Evolutionary conservation across 208 protist genomes (phyloP).

Genomic region (Acanthamoeba castellanii): DNA sequence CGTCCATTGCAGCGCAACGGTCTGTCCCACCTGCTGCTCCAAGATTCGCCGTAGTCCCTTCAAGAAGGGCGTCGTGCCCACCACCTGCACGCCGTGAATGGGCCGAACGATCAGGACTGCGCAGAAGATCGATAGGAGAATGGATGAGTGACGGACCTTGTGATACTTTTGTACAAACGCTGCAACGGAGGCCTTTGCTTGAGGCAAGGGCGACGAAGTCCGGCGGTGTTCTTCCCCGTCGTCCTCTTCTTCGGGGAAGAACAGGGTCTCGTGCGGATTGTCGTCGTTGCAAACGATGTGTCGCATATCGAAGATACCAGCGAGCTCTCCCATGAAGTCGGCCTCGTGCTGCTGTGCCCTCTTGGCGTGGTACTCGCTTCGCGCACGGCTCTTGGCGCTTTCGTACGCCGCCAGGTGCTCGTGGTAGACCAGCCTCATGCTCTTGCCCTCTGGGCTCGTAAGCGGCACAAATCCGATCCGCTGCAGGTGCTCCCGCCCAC

Average conservation of each 20-base stretch:
- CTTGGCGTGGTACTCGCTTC: conserved; percentile 5
- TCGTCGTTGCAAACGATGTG: background rate
- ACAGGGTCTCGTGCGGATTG: background rate
- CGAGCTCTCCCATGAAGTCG: background rate
- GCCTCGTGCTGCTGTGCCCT: background rate
- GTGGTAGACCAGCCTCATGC: background rate
- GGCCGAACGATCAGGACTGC: background rate
- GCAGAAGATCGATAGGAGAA: background rate
- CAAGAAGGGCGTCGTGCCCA: background rate
- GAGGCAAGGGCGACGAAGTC: background rate
- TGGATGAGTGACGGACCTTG: background rate
- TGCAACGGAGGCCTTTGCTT: conserved; percentile 2
- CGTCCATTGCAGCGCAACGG: background rate
- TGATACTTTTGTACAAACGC: conserved; percentile 33
- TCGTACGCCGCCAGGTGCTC: background rate
- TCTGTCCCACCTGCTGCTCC: conserved; percentile 9
- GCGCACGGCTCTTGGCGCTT: background rate
- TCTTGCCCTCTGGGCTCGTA: background rate
- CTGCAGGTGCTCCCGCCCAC: background rate
- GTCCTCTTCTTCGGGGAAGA: background rate
- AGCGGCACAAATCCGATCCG: background rate
- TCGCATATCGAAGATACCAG: background rate
- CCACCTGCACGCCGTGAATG: background rate
- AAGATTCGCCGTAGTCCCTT: background rate
- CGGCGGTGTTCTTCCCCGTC: background rate